Base-by-base conservation (phyloP, 2,329 filamentous ascomycete species). In the Bipolaris oryzae region DNA sequence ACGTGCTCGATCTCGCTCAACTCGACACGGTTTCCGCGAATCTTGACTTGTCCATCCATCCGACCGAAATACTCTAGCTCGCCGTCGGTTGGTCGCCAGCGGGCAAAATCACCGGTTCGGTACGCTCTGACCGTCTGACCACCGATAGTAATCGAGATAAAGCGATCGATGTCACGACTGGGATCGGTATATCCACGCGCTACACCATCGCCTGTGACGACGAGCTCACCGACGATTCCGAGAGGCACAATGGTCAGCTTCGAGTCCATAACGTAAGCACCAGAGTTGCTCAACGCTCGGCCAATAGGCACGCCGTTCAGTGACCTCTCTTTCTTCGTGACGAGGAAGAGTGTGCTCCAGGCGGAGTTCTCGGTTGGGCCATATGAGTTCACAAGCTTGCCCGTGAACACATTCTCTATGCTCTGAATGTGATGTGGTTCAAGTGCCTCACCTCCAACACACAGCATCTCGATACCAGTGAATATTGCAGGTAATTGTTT, bases 261-360 rank as follows among this genome's bases (percentile, higher is more conserved):
- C 9, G 20, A 2, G n/a, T 53, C 50, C 50, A 53, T 53, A 7
- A 53, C 50, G 21, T 46, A 53, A 6, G 50, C 50, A 5, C 23
- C 50, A 25, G 50, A 53, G 25, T 38, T 46, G 6, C 42, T 39
- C 5, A 53, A 15, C 15, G 71, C 41, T 21, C 78, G 80, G 1
- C 77, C 74, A 3, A 87, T 76, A n/a, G 62, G 57, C 59, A 67
- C 56, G 43, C 63, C 48, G 58, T 67, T 53, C 16, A 28, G 18
- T 43, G 43, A 50, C 7, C 47, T 35, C 6, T 51, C 49, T 9
- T 35, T 39, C 1, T 25, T 34, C 0, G 18, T 1, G 1, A 51
- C 16, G 16, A 15, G 11, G 61, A 85, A 88, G 0, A 85, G 84
- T 3, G 79, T 77, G 33, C 38, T 43, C 10, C 35, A 55, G 28